A percentile compares a stretch with the other conserved stretches of the same genome.
phyloP scores from a whole-genome alignment of 2,329 filamentous ascomycete genomes.

The Hypoxylon sp. region DNA sequence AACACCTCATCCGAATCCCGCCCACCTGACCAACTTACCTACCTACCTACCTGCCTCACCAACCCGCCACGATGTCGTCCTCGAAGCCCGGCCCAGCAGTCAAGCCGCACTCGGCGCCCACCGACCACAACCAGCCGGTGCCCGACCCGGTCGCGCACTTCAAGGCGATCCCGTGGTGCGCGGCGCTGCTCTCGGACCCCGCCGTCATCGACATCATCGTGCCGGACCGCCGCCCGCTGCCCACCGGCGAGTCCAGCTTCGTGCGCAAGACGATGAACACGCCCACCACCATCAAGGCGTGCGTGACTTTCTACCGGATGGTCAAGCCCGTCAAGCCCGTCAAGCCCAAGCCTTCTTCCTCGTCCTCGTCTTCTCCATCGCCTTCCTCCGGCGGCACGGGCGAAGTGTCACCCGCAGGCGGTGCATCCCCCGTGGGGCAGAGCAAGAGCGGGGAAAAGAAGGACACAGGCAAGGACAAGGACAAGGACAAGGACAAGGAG shows the following conservation, averaged over 20 bases:
- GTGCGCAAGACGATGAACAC: conserved; percentile 51
- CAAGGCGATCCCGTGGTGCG: conserved; percentile 52
- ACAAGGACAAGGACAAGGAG: background rate
- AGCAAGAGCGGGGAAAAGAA: background rate
- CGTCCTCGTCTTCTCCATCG: background rate
- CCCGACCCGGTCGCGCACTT: conserved; percentile 51
- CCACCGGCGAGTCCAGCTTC: conserved; percentile 49
- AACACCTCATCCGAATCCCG: conserved; percentile 3
- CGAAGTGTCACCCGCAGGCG: conserved; percentile 7
- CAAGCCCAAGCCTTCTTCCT: background rate
- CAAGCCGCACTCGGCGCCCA: conserved; percentile 26
- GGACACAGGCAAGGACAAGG: conserved; percentile 25
- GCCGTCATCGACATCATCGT: conserved; percentile 43
- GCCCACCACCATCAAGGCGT: conserved; percentile 47
- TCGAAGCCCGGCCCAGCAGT: conserved; percentile 14
- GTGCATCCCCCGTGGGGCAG: background rate
- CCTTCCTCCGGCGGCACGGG: conserved; percentile 9
- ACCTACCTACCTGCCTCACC: background rate
- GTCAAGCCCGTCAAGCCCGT: conserved; percentile 15
- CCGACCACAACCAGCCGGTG: conserved; percentile 46
- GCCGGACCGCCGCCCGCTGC: conserved; percentile 49
- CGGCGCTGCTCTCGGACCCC: conserved; percentile 45
- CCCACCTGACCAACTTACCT: background rate
- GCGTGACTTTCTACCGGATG: conserved; percentile 46
- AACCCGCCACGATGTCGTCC: conserved; percentile 14